Evolutionary conservation across 176 grass and related monocot species (phyloP).

Genomic region (Avena insularis): DNA sequence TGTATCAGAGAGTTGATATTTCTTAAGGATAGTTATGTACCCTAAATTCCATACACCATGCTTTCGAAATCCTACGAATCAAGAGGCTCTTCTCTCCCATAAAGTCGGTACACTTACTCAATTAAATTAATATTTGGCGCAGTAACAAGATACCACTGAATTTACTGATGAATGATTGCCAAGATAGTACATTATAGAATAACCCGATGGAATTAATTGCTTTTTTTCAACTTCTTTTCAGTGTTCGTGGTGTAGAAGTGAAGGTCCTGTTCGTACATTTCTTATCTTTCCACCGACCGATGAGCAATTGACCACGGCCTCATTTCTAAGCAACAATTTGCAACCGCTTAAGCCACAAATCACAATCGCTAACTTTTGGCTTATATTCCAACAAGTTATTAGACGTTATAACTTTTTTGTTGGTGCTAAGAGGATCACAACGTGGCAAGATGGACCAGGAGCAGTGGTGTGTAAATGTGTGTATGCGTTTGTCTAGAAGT

Average conservation of each 20-base stretch:
- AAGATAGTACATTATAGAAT: not conserved
- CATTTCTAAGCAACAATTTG: conserved; percentile 25
- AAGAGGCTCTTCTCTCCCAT: not conserved
- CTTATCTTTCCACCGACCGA: not conserved
- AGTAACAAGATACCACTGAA: not conserved
- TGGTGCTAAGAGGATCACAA: not conserved
- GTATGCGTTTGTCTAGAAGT: not conserved
- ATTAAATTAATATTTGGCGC: not conserved
- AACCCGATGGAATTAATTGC: too few relatives aligned
- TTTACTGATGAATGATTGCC: not conserved
- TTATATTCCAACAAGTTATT: not conserved
- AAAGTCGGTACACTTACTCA: not conserved
- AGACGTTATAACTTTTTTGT: not conserved
- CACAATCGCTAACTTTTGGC: not conserved
- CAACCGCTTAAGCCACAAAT: not conserved
- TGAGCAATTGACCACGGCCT: not conserved
- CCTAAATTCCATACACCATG: not conserved
- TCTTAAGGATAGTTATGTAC: too few relatives aligned
- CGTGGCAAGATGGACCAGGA: not conserved
- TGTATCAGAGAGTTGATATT: not conserved
- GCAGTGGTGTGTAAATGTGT: not conserved
- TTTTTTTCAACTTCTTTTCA: too few relatives aligned
- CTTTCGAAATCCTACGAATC: not conserved
- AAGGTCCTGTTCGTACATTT: too few relatives aligned
- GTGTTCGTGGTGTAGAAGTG: too few relatives aligned